A percentile compares a stretch with the other conserved stretches of the same genome.
Evolutionary conservation across 2,329 filamentous ascomycete species (phyloP).

Genomic region (Apiospora malaysiana): DNA sequence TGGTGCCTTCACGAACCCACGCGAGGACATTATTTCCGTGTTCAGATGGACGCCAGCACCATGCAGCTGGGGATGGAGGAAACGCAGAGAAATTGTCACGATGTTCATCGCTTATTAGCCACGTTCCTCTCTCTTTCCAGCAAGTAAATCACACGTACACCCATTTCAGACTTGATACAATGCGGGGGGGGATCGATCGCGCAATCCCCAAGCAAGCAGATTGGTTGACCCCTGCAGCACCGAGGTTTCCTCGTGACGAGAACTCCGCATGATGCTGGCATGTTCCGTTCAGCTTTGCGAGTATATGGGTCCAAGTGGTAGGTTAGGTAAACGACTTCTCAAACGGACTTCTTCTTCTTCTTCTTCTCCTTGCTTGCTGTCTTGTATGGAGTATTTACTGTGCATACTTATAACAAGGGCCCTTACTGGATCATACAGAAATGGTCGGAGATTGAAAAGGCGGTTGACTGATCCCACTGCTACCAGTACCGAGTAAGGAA

Average conservation of each 20-base stretch:
- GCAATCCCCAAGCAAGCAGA: conserved; percentile 9
- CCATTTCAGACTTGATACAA: not conserved
- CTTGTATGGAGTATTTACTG: too few relatives aligned
- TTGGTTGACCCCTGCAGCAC: conserved; percentile 7
- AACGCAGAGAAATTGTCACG: not conserved
- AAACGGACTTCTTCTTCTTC: not conserved
- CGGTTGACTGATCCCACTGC: not conserved
- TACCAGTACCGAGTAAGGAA: not conserved
- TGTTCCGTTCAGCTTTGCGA: not conserved
- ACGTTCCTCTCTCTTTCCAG: not conserved
- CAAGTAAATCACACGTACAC: too few relatives aligned
- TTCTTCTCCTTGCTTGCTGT: too few relatives aligned
- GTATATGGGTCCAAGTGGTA: not conserved
- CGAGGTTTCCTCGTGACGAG: not conserved
- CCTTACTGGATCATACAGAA: not conserved
- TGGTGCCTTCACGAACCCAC: conserved; percentile 17
- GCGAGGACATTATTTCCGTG: not conserved
- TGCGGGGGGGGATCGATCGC: conserved; percentile 13
- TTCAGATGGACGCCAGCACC: not conserved
- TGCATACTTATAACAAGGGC: too few relatives aligned
- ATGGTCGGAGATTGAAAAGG: not conserved
- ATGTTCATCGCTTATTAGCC: not conserved
- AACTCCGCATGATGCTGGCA: not conserved
- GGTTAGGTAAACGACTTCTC: too few relatives aligned
- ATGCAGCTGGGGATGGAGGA: not conserved